Evolutionary conservation across 164 flowering plant species (phyloP).

Genomic region (Macadamia integrifolia): DNA sequence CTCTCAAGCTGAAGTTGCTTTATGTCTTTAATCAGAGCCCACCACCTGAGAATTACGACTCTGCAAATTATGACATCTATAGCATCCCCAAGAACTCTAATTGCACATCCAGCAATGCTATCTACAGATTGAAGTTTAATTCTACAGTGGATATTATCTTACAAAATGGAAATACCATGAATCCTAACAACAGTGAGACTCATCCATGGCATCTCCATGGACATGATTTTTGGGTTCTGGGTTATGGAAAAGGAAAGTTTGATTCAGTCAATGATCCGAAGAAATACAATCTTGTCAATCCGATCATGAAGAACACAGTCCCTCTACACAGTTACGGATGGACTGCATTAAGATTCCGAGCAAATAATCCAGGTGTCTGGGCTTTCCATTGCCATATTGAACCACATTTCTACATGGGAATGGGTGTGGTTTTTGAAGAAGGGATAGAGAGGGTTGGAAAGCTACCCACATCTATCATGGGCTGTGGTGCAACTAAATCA

Average conservation of each 20-base stretch:
- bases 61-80: constrained; percentile 42
- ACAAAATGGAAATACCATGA: constrained; percentile 62
- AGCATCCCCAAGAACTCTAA: constrained; percentile 26
- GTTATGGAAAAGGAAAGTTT: constrained; percentile 66
- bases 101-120: constrained; percentile 34
- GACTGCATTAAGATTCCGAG: constrained; percentile 66
- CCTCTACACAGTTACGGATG: constrained; percentile 62
- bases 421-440: constrained; percentile 77
- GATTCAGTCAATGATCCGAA: constrained; percentile 30
- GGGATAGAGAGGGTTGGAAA: constrained; percentile 59
- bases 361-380: constrained; percentile 81
- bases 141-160: constrained; percentile 57
- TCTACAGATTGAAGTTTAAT: constrained; percentile 52
- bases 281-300: constrained; percentile 53
- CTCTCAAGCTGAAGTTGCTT: constrained; percentile 38
- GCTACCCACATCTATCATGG: constrained; percentile 60
- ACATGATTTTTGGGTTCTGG: constrained; percentile 91
- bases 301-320: constrained; percentile 79
- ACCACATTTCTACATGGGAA: constrained; percentile 75
- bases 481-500: constrained; percentile 48
- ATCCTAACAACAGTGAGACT: constrained; percentile 46
- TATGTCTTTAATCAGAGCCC: constrained; percentile 37
- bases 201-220: constrained; percentile 96
- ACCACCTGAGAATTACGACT: constrained; percentile 52
- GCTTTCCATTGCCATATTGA: constrained; percentile 85